Base-by-base conservation (phyloP, 345 rosid species). In the Euclidium syriacum region DNA sequence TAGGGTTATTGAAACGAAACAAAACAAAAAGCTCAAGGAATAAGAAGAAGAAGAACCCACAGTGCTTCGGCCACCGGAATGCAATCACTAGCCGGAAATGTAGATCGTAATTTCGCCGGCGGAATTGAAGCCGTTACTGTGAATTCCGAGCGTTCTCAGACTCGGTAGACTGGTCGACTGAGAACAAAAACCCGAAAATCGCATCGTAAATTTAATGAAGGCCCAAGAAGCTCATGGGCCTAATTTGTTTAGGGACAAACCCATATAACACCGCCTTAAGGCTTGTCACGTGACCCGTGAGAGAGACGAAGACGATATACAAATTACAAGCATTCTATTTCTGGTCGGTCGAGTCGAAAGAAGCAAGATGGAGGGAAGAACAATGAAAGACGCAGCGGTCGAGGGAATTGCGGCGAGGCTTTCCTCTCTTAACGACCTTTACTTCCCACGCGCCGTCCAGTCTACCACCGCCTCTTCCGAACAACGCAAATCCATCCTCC, bases 401-500 rank as follows among this genome's bases (percentile, higher is more conserved):
- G 90, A 84, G 58, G 81, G 58, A 62, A 89, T 92, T 3, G 49
- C 86, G 3, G 68, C 74, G 77, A 83, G 97, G 76, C 79, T 89
- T 1, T 92, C 97, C 4, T 70, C 70, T 16, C 49, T 82, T 23
- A 90, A 92, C 1, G 62, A 75, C 33, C 98, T 92, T 57, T 92
- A 92, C 73, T 92, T 82, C 71, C 98, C 98, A 16, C 91, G 91
- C 67, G 85, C 91, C 29, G 69, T 81, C 20, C 87, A 79, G 27
- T 62, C 85, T 6, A 43, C 75, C 18, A 64, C 89, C 54, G 7
- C 71, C 44, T 69, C 77, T 34, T 80, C 95, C 48, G 77, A 88
- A 47, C 82, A 75, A 49, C 97, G 98, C 62, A 81, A 89, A 72
- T 75, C 89, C 64, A 73, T 92, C 61, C 88, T 92, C 72, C 82